Base-by-base conservation (phyloP, 2,329 filamentous ascomycete genomes). In the Cryphonectria radicalis region DNA sequence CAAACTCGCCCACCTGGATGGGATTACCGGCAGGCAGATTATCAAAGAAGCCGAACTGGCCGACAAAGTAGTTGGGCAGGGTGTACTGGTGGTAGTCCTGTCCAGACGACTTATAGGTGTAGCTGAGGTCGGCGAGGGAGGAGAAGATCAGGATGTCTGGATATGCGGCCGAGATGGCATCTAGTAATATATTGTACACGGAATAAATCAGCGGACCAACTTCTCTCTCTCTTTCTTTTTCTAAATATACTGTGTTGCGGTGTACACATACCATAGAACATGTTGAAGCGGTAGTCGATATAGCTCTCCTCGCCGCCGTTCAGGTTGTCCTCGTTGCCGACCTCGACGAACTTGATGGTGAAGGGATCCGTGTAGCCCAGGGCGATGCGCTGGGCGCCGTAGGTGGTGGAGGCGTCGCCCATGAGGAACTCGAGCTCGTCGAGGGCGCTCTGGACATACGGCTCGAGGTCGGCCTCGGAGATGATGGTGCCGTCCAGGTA, bases 311-410 rank as follows among this genome's bases (percentile, higher is more conserved):
- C 77, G 53, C 84, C 84, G 8, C 77, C 76, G 72, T 79, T 82
- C 14, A 87, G 77, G 73, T 83, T 81, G 73, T 89, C 86, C 76
- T 89, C 87, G 73, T 89, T 88, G 71, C 85, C 85, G 59, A 88
- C 79, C 75, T 88, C 87, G 63, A 88, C 82, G 69, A 83, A 85
- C 19, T 83, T 83, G 72, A 89, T 79, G 2, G 73, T 76, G 78
- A 85, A 88, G 1, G 87, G 86, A 19, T 84, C 78, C 1, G 84
- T 79, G 73, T 87, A 83, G 0, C 87, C 87, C 14, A 86, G 79
- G 1, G 82, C 79, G 6, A 83, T 84, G n/a, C 86, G 83, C 8
- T 82, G 76, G 13, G 82, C 81, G 35, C 86, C 86, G 73, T 82
- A 85, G 1, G 77, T 78, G 0, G 83, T 86, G n/a, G 80, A 79